Percentiles rank a stretch among this genome's conserved stretches.
Conservation (phyloP, 1,284 basidiomycete genomes). For the Melampsora americana region DNA sequence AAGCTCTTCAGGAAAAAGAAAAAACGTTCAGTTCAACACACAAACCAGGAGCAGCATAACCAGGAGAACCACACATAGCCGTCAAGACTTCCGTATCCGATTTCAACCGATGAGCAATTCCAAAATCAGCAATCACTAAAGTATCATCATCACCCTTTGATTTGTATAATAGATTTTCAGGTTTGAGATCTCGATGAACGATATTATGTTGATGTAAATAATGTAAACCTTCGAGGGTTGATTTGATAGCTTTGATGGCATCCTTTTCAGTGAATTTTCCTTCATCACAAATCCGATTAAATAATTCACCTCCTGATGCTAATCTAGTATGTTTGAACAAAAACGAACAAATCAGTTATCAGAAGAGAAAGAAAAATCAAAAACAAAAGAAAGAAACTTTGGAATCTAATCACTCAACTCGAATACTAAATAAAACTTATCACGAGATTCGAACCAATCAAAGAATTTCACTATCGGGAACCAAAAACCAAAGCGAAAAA, state of each 20-base stretch:
- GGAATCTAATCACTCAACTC: constrained; percentile 25
- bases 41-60: constrained; percentile 75
- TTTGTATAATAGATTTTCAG: constrained; percentile 90
- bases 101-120: constrained; percentile 86
- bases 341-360: neutral
- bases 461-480: constrained; percentile 71
- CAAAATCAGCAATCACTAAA: constrained; percentile 90
- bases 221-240: constrained; percentile 46
- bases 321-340: constrained; percentile 11
- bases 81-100: constrained; percentile 72
- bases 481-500: constrained; percentile 50
- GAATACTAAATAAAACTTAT: constrained; percentile 58
- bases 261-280: constrained; percentile 89
- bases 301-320: constrained; percentile 54
- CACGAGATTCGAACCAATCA: constrained; percentile 85
- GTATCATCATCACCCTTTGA: constrained; percentile 61
- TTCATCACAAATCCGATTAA: constrained; percentile 72
- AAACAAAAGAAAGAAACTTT: too few relatives aligned
- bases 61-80: constrained; percentile 81
- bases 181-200: constrained; percentile 87
- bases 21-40: neutral
- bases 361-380: too few relatives aligned
- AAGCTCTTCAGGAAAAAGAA: too few relatives aligned
- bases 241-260: constrained; percentile 44
- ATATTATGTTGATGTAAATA: constrained; percentile 64